Evolutionary conservation across 2,329 filamentous ascomycete species (phyloP).

Genomic region (Diplodia seriata): DNA sequence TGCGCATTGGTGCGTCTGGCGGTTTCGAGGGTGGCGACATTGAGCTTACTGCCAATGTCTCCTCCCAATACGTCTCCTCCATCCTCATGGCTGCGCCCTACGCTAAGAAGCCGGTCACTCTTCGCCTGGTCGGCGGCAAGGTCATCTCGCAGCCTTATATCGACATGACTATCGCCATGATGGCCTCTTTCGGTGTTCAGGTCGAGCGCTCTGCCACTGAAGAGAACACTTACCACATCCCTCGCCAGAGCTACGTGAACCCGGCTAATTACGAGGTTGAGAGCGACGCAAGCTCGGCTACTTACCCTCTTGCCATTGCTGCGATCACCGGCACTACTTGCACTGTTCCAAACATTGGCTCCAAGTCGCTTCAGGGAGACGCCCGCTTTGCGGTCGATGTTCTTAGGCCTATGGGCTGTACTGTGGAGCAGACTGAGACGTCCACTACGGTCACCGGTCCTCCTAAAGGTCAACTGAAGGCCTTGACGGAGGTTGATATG

Average conservation of each 20-base stretch:
- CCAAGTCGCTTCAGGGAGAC: constrained; percentile 89
- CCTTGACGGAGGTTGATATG: constrained; percentile 89
- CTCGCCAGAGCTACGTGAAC: constrained; percentile 81
- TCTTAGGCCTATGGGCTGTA: constrained; percentile 90
- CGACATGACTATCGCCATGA: constrained; percentile 99
- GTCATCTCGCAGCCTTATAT: constrained; percentile 97
- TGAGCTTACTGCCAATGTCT: constrained; percentile 91
- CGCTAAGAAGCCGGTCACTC: constrained; percentile 88
- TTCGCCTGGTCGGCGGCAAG: constrained; percentile 92
- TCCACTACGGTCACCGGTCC: constrained; percentile 95
- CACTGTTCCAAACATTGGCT: constrained; percentile 95
- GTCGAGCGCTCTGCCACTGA: constrained; percentile 80
- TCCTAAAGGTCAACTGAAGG: constrained; percentile 72
- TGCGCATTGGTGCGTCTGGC: constrained; percentile 73
- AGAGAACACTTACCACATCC: constrained; percentile 91
- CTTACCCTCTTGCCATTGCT: constrained; percentile 91
- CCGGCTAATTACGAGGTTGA: constrained; percentile 88
- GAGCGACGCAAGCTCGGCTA: constrained; percentile 97
- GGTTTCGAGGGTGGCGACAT: constrained; percentile 76
- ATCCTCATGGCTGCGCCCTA: constrained; percentile 97
- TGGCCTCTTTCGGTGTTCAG: constrained; percentile 85
- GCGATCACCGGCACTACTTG: constrained; percentile 96
- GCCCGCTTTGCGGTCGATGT: constrained; percentile 93
- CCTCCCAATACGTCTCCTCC: constrained; percentile 98
- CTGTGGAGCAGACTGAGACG: constrained; percentile 79